phyloP scores from a whole-genome alignment of 345 rosid species.

The Trapa bicornis region DNA sequence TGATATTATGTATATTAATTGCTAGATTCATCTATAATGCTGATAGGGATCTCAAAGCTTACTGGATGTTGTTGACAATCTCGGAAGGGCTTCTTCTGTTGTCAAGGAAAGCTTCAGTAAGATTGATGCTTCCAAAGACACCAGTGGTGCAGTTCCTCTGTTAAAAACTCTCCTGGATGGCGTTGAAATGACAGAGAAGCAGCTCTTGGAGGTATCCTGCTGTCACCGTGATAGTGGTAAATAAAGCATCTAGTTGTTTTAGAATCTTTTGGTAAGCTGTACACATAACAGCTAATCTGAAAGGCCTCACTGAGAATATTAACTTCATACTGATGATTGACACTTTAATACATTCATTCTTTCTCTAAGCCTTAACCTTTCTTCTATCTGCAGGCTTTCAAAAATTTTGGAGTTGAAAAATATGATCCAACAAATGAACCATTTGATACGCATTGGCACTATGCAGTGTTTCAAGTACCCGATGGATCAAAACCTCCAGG shows the following conservation, averaged over 20 bases:
- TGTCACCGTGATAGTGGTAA: not conserved
- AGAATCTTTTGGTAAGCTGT: not conserved
- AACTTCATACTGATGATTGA: not conserved
- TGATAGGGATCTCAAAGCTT: conserved; percentile 38
- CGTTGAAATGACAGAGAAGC: conserved; percentile 98
- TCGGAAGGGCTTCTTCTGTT: conserved; percentile 79
- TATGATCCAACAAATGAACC: conserved; percentile 71
- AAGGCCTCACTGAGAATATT: not conserved
- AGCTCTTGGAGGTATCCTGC: conserved; percentile 51
- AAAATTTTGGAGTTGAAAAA: conserved; percentile 61
- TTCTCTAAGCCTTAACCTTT: not conserved
- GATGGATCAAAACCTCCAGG: conserved; percentile 83
- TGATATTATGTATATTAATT: not conserved
- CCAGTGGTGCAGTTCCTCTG: conserved; percentile 50
- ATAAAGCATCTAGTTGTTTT: no score
- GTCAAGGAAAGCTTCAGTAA: conserved; percentile 67
- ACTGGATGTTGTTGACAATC: conserved; percentile 87
- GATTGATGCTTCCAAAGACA: conserved; percentile 51
- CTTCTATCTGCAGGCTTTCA: conserved; percentile 44
- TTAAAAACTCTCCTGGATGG: conserved; percentile 78
- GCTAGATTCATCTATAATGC: not conserved
- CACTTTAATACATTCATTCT: not conserved
- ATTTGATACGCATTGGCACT: conserved; percentile 83
- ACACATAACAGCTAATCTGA: not conserved
- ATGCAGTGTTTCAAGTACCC: conserved; percentile 70